phyloP scores from a whole-genome alignment of 805 yeast species.

The Candida argentea region DNA sequence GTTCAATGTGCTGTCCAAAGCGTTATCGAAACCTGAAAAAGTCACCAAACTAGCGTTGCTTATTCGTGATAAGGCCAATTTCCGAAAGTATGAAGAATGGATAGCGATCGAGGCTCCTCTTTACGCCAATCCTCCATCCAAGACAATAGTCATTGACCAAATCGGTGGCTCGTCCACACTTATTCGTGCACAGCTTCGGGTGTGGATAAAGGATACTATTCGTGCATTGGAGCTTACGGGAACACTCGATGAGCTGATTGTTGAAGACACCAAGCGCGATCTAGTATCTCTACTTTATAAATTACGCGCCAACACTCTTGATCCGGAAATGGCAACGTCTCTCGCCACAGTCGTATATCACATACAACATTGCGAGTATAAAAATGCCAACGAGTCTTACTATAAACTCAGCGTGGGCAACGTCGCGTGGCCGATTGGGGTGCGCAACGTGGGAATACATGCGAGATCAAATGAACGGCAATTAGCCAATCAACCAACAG shows the following conservation, averaged over 20 bases:
- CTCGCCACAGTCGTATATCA: slow-evolving; percentile 50
- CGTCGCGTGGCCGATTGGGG: slow-evolving; percentile 90
- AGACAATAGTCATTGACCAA: slow-evolving; percentile 4
- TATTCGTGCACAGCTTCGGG: slow-evolving; percentile 33
- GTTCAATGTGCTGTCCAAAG: not conserved
- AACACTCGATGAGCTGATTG: slow-evolving; percentile 8
- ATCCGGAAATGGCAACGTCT: slow-evolving; percentile 38
- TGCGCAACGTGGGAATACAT: slow-evolving; percentile 70
- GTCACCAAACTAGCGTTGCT: slow-evolving; percentile 11
- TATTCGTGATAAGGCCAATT: slow-evolving; percentile 8
- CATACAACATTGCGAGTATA: slow-evolving; percentile 44
- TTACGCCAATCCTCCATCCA: slow-evolving; percentile 4
- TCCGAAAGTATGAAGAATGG: slow-evolving; percentile 14
- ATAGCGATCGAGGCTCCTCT: slow-evolving; percentile 15
- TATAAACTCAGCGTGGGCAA: slow-evolving; percentile 74
- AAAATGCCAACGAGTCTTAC: slow-evolving; percentile 56
- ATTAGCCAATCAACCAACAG: slow-evolving; percentile 41
- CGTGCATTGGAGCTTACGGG: slow-evolving; percentile 27
- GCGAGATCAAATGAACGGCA: slow-evolving; percentile 54
- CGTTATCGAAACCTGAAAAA: slow-evolving; percentile 8
- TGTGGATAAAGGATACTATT: slow-evolving; percentile 37
- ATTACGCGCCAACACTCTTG: slow-evolving; percentile 26
- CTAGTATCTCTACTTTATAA: slow-evolving; percentile 41
- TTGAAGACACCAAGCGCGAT: slow-evolving; percentile 31
- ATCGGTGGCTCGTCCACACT: slow-evolving; percentile 9